Evolutionary conservation across 257 asterid species (phyloP).

Genomic region (Solanum lignicaule): DNA sequence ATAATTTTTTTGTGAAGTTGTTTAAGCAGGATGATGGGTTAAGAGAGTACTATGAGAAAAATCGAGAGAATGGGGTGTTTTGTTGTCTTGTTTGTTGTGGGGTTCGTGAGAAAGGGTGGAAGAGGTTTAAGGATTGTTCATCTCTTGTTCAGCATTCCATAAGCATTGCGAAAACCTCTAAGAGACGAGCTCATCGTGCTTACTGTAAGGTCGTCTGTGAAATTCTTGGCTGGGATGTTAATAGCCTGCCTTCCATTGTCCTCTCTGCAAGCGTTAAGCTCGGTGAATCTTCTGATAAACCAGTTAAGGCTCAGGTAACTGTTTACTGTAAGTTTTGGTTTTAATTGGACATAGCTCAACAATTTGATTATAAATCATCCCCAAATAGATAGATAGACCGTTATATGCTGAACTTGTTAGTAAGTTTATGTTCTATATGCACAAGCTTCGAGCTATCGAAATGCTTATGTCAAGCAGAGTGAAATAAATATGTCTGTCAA

Average conservation of each 20-base stretch:
- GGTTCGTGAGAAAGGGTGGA: constrained; percentile 32
- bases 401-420: not conserved
- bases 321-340: not conserved
- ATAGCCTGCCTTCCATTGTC: constrained; percentile 35
- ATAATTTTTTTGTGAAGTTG: constrained; percentile 33
- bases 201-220: constrained; percentile 59
- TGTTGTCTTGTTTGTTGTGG: constrained; percentile 67
- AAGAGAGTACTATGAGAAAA: constrained; percentile 43
- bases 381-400: not conserved
- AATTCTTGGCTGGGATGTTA: constrained; percentile 75
- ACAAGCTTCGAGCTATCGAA: not conserved
- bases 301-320: constrained; percentile 14
- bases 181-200: constrained; percentile 50
- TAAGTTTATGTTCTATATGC: not conserved
- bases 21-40: constrained; percentile 35
- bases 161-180: constrained; percentile 38
- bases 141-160: constrained; percentile 66
- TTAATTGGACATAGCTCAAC: not conserved
- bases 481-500: not conserved
- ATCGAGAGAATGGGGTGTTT: constrained; percentile 42
- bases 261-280: constrained; percentile 16
- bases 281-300: not conserved
- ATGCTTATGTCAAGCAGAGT: not conserved
- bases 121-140: constrained; percentile 53
- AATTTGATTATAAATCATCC: not conserved